Evolutionary conservation across 345 rosid genomes (phyloP).

Genomic region (Moringa oleifera): DNA sequence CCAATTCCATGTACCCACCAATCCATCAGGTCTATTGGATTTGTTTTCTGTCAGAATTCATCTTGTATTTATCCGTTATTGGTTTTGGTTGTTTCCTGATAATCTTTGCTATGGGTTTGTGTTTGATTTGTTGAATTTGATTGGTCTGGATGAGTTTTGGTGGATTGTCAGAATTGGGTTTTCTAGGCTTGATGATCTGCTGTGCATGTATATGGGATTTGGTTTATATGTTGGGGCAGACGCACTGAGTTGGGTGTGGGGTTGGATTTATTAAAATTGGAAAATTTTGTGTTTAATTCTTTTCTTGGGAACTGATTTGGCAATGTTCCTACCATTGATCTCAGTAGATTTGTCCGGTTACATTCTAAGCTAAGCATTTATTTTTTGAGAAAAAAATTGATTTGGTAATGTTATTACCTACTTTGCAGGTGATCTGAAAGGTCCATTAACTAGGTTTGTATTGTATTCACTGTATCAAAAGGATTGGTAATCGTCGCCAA

Average conservation of each 20-base stretch:
- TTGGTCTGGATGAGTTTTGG: slow-evolving; percentile 3
- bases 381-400: too few species aligned
- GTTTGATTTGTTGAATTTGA: slow-evolving; percentile 3
- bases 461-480: too few species aligned
- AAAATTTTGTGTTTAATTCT: too few species aligned
- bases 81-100: background rate
- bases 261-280: background rate
- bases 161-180: slow-evolving; percentile 14
- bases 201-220: slow-evolving; percentile 3
- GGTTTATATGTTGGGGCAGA: background rate
- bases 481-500: background rate
- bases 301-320: too few species aligned
- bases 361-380: too few species aligned
- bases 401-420: too few species aligned
- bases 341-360: too few species aligned
- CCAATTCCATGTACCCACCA: slow-evolving; percentile 98
- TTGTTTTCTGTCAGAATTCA: background rate
- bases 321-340: too few species aligned
- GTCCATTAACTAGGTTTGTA: background rate
- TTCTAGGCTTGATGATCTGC: slow-evolving; percentile 4
- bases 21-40: slow-evolving; percentile 75
- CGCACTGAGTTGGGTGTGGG: background rate
- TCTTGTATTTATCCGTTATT: background rate
- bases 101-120: background rate
- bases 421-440: background rate